A percentile compares a stretch with the other conserved stretches of the same genome.
phyloP scores from a whole-genome alignment of 169 alveolate species.

The Plasmodium yoelii region DNA sequence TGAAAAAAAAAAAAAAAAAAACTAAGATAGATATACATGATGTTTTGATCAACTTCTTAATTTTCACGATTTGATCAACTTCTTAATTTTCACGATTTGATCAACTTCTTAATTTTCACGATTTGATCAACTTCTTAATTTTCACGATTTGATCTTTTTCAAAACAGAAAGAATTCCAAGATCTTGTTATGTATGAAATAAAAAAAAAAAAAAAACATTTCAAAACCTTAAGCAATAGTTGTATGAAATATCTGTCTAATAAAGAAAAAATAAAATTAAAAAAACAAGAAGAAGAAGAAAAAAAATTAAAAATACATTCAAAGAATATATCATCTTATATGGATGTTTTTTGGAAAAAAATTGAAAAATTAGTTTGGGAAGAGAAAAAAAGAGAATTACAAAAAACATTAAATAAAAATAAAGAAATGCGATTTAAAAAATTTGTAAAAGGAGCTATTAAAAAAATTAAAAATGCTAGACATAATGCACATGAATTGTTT shows the following conservation, averaged over 20 bases:
- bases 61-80: background rate
- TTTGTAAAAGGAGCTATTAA: slow-evolving; percentile 86
- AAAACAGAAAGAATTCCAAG: slow-evolving; percentile 84
- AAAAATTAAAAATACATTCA: slow-evolving; percentile 47
- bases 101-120: background rate
- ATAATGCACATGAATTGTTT: slow-evolving; percentile 40
- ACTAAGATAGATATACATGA: background rate
- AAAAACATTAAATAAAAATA: slow-evolving; percentile 79
- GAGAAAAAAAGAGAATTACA: slow-evolving; percentile 82
- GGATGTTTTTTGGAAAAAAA: slow-evolving; percentile 85
- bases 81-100: background rate
- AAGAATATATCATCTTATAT: slow-evolving; percentile 77
- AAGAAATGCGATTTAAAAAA: slow-evolving; percentile 81
- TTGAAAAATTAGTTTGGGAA: slow-evolving; percentile 86
- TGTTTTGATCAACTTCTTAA: background rate
- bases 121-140: background rate
- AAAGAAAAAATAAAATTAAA: slow-evolving; percentile 45
- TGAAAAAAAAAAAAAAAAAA: background rate
- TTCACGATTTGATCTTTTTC: background rate
- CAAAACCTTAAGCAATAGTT: slow-evolving; percentile 70
- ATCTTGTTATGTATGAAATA: slow-evolving; percentile 82
- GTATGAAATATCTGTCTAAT: slow-evolving; percentile 76
- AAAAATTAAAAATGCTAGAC: slow-evolving; percentile 52
- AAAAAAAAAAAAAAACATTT: slow-evolving; percentile 81
- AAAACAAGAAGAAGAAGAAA: slow-evolving; percentile 77